A percentile compares a stretch with the other conserved stretches of the same genome.
phyloP scores from a whole-genome alignment of 495 filamentous ascomycete genomes.

The Talaromyces adpressus region DNA sequence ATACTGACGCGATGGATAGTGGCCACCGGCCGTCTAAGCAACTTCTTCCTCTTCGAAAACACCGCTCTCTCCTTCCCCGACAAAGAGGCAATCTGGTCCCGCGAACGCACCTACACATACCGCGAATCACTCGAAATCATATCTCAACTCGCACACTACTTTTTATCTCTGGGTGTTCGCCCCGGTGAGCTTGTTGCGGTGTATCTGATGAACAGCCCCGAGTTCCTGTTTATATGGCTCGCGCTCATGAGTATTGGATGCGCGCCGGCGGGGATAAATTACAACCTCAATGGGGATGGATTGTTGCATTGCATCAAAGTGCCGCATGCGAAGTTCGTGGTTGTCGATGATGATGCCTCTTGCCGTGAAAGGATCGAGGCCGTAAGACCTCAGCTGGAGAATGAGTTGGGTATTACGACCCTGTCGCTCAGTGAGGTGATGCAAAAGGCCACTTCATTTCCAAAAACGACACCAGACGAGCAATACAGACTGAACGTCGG shows the following conservation, averaged over 20 bases:
- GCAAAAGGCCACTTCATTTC: conserved; percentile 41
- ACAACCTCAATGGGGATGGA: conserved; percentile 58
- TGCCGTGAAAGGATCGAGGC: conserved; percentile 51
- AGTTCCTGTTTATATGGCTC: conserved; percentile 61
- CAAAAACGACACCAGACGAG: conserved; percentile 42
- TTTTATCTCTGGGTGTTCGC: conserved; percentile 50
- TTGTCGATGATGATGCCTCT: conserved; percentile 58
- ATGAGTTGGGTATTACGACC: conserved; percentile 31
- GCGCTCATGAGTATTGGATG: conserved; percentile 57
- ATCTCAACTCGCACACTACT: conserved; percentile 61
- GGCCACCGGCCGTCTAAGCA: conserved; percentile 42
- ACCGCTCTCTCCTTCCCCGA: conserved; percentile 39
- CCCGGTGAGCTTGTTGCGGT: conserved; percentile 62
- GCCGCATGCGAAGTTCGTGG: conserved; percentile 47
- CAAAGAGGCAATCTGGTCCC: conserved; percentile 59
- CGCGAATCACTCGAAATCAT: conserved; percentile 45
- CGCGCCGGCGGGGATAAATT: conserved; percentile 67
- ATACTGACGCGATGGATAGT: conserved; percentile 22
- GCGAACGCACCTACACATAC: conserved; percentile 56
- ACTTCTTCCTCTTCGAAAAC: conserved; percentile 61
- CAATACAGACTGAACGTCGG: conserved; percentile 39
- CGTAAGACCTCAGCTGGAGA: conserved; percentile 36
- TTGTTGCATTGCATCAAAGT: conserved; percentile 64
- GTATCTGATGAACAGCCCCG: conserved; percentile 61
- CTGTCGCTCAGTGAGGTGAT: conserved; percentile 16